Conservation (phyloP, 805 yeast genomes). For the Wickerhamomyces queroliae region DNA sequence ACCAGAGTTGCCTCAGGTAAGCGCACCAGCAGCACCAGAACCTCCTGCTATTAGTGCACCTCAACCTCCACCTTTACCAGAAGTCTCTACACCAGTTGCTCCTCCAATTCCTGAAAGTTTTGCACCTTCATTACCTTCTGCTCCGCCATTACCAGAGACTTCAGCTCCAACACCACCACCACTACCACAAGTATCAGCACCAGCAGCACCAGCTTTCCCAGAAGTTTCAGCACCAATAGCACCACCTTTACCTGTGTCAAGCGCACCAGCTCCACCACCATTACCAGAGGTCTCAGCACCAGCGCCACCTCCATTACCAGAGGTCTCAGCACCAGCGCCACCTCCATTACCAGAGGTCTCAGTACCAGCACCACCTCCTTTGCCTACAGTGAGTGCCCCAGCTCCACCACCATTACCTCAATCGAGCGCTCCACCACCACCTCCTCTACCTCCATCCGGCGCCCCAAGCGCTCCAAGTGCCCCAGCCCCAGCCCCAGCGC, state of each 20-base stretch:
- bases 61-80: conserved; percentile 22
- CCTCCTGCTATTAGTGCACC: conserved; percentile 18
- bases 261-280: conserved; percentile 29
- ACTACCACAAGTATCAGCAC: conserved; percentile 22
- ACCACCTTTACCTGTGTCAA: conserved; percentile 20
- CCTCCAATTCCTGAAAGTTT: conserved; percentile 30
- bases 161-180: conserved; percentile 27
- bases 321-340: conserved; percentile 25
- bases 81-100: conserved; percentile 24
- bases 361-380: conserved; percentile 22
- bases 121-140: conserved; percentile 20
- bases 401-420: conserved; percentile 15
- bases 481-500: conserved; percentile 13
- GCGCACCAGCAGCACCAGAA: conserved; percentile 24
- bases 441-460: conserved; percentile 8
- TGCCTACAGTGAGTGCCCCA: conserved; percentile 20
- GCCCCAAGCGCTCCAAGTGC: no score
- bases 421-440: conserved; percentile 4
- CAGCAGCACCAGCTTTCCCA: conserved; percentile 26
- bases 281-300: conserved; percentile 25
- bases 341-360: conserved; percentile 18
- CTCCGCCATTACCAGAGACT: conserved; percentile 16
- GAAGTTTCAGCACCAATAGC: conserved; percentile 27
- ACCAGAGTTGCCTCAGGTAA: conserved; percentile 25
- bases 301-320: conserved; percentile 28